Base-by-base conservation (phyloP, 2,329 filamentous ascomycete genomes). In the Metarhizium humberi region DNA sequence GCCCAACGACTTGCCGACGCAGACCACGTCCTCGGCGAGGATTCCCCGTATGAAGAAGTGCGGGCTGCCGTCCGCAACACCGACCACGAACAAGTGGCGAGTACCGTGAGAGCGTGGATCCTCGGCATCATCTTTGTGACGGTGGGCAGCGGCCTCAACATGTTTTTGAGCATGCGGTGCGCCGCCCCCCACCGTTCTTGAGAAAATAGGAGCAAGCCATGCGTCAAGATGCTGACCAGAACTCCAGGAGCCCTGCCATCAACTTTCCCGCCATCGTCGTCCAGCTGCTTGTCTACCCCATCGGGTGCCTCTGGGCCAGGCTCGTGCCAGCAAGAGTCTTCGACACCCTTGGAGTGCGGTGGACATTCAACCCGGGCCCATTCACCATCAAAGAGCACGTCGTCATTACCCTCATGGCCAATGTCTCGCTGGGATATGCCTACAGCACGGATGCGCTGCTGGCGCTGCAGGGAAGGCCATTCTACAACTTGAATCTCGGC, bases 81-180 rank as follows among this genome's bases (percentile, higher is more conserved):
- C 70, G 71, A 78, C 61, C 69, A 68, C 18, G 72, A 52, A 18
- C 51, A 56, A 36, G 45, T 56, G 2, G 64, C 56, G 52, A 68
- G 62, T 51, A 73, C 71, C 57, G 62, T 80, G 62, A 62, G 71
- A 7, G 69, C 69, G 11, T 77, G 75, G 75, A 55, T 76, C 10
- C 63, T 77, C 1, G 74, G 74, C 1, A 67, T 76, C 45, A 46
- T 75, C 36, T 75, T 75, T 52, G 72, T 73, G 32, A 11, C 75
- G 7, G 58, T 76, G 14, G 75, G 73, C 10, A 69, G 73, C 4
- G 74, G 72, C 3, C 70, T 76, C 36, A 75, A 76, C 55, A 71
- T 74, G 55, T 76, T 76, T 61, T 74, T 76, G 61, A 68, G 67
- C 13, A 66, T 76, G 38, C 70, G 73, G 36, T 75, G 6, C 10